Base-by-base conservation (phyloP, 2,329 filamentous ascomycete genomes). In the Penicillium sp. region DNA sequence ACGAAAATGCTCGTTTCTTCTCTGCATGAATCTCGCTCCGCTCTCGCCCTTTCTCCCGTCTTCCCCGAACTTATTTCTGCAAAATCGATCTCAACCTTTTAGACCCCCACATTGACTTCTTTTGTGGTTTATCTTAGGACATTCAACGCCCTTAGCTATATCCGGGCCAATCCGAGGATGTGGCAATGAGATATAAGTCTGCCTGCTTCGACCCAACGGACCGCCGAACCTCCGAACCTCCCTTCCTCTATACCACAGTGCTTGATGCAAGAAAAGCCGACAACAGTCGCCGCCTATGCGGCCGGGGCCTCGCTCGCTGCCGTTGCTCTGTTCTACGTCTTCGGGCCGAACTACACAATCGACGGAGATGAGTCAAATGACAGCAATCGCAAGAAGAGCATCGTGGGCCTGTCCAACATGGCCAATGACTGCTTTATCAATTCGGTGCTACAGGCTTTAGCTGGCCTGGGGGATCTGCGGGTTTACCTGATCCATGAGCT, bases 401-500 rank as follows among this genome's bases (percentile, higher is more conserved):
- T 95, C 41, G 91, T 97, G 53, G 94, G 94, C 37, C 82, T 97
- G 54, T 81, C 82, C 50, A 99, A 99, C 74, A 87, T 90, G 9
- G 94, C 93, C 64, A 99, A 99, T 75, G 94, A 94, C 74, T 94
- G 90, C 78, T 94, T 93, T 75, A 97, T 97, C 78, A 99, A 99
- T 75, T 96, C 91, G 25, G 89, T 96, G 19, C 84, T 99, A 35
- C 94, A 99, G 77, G 91, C 91, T 8, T 82, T 99, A 41, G 93
- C 94, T 14, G 94, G 94, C 3, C 80, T 97, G 31, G 89, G 89
- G 47, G 91, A 97, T 71, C 79, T 99, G 69, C 87, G 94, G 61
- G 76, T 94, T 63, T 99, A 97, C 76, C 80, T 99, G 59, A 97
- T 97, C 69, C 85, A 91, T 63, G 93, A 97, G 77, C 88, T 89